A percentile compares a stretch with the other conserved stretches of the same genome.
Conservation (phyloP, 805 yeast species). For the Cyberlindnera lachancei region DNA sequence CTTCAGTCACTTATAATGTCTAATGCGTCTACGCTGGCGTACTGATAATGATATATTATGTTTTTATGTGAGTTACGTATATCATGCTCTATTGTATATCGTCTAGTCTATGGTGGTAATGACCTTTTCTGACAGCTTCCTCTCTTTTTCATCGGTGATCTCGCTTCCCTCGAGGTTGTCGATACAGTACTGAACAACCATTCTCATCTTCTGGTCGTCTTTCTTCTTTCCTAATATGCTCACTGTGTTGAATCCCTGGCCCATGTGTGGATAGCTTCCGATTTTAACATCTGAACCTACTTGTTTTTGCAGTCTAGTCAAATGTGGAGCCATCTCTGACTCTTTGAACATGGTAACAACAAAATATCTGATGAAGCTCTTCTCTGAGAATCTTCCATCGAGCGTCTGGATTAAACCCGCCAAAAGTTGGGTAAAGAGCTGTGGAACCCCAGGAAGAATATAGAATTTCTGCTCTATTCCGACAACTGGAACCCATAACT, state of each 20-base stretch:
- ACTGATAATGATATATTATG: too few relatives aligned
- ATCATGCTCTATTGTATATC: too few relatives aligned
- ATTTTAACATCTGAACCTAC: constrained; percentile 44
- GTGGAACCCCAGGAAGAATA: constrained; percentile 82
- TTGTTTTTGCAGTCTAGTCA: constrained; percentile 43
- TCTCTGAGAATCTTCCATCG: constrained; percentile 22
- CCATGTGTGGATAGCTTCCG: constrained; percentile 81
- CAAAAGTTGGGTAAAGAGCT: constrained; percentile 52
- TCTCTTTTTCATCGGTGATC: constrained; percentile 53
- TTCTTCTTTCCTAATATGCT: constrained; percentile 59
- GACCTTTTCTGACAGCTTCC: constrained; percentile 4
- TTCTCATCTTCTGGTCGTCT: constrained; percentile 30
- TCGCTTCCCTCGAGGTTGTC: constrained; percentile 46
- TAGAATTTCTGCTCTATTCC: constrained; percentile 56
- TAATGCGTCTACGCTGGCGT: too few relatives aligned
- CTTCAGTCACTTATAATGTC: constrained; percentile 9
- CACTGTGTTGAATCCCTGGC: constrained; percentile 56
- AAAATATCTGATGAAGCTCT: constrained; percentile 37
- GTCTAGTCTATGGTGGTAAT: neutral
- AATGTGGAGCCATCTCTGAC: constrained; percentile 59
- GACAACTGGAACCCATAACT: constrained; percentile 82
- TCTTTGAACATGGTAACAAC: constrained; percentile 59
- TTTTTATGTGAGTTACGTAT: too few relatives aligned
- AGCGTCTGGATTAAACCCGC: constrained; percentile 35
- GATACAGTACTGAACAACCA: constrained; percentile 40